Percentiles rank a stretch among this genome's conserved stretches.
These are phyloP conservation scores for Pichia kudriavzevii DNA, from an alignment of 1,139 yeast genomes.

Conservation along the genomic window DNA sequence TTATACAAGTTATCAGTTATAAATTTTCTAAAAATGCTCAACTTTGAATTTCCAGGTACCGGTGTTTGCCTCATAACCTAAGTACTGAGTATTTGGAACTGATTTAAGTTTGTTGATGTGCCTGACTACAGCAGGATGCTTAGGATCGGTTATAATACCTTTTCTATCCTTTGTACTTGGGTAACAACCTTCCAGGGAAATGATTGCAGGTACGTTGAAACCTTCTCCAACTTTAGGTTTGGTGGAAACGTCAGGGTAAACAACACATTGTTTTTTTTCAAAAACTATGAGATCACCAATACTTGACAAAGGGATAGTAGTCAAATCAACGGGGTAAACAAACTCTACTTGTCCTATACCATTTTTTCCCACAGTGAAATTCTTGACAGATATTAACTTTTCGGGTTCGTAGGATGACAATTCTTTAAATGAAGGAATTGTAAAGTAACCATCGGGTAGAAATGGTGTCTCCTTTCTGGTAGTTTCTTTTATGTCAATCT, in stretches of 20 bases:
- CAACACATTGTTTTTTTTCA: constrained; percentile 51
- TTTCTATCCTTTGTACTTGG: constrained; percentile 69
- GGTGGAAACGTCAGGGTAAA: constrained; percentile 64
- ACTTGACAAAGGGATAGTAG: constrained; percentile 52
- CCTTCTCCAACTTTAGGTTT: constrained; percentile 75
- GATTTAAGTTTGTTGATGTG: constrained; percentile 64
- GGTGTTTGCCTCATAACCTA: constrained; percentile 65
- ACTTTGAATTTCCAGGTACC: constrained; percentile 79
- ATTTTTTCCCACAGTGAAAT: constrained; percentile 72
- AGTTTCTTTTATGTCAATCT: too few species aligned
- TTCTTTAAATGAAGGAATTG: constrained; percentile 64
- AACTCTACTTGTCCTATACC: constrained; percentile 76
- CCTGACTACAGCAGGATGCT: constrained; percentile 59
- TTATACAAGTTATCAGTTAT: too few species aligned
- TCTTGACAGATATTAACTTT: constrained; percentile 55
- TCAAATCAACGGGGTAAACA: constrained; percentile 73
- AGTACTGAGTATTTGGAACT: constrained; percentile 55
- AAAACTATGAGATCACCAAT: constrained; percentile 66
- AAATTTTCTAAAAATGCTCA: constrained; percentile 28
- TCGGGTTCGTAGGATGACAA: constrained; percentile 52
- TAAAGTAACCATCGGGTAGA: constrained; percentile 74
- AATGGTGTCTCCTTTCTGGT: background rate
- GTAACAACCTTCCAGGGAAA: constrained; percentile 71
- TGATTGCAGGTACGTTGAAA: constrained; percentile 65
- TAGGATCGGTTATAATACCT: constrained; percentile 70